A percentile compares a stretch with the other conserved stretches of the same genome.
Evolutionary conservation across 2,329 filamentous ascomycete genomes (phyloP).

Genomic region (Colletotrichum viniferum): DNA sequence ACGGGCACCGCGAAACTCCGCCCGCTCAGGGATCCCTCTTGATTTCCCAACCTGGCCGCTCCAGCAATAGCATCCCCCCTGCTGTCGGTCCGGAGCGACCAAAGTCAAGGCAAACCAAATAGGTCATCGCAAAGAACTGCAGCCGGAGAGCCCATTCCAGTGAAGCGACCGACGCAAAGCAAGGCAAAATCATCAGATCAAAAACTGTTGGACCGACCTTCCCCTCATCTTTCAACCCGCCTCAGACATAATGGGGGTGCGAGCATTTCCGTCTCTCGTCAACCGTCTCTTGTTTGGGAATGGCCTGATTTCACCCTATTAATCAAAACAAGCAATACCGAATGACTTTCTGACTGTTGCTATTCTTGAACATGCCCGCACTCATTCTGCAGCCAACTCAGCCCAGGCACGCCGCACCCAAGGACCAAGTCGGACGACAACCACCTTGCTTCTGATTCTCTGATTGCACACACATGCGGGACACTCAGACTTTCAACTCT

Average conservation of each 20-base stretch:
- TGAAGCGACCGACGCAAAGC: not conserved
- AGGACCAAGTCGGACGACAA: conserved; percentile 4
- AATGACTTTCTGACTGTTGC: not conserved
- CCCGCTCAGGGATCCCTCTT: not conserved
- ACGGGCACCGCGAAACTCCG: not conserved
- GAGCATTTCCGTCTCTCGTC: not conserved
- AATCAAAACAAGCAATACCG: not conserved
- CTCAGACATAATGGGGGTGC: not conserved
- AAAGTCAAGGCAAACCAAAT: not conserved
- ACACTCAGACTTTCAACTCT: conserved; percentile 10
- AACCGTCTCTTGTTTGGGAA: conserved; percentile 5
- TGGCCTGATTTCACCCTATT: not conserved
- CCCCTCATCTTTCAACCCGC: not conserved
- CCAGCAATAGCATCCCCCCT: not conserved
- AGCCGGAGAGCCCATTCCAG: not conserved
- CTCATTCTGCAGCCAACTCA: not conserved
- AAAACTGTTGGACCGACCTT: not conserved
- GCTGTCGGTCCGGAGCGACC: not conserved
- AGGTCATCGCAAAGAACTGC: not conserved
- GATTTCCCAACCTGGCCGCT: not conserved
- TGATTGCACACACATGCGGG: not conserved
- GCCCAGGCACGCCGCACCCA: not conserved
- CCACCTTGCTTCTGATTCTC: conserved; percentile 5
- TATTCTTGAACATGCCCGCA: conserved; percentile 6
- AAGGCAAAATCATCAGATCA: not conserved